Percentiles rank a stretch among this genome's conserved stretches.
These are phyloP conservation scores for Cynara cardunculus DNA, from an alignment of 129 eudicot species.

Conservation along the genomic window DNA sequence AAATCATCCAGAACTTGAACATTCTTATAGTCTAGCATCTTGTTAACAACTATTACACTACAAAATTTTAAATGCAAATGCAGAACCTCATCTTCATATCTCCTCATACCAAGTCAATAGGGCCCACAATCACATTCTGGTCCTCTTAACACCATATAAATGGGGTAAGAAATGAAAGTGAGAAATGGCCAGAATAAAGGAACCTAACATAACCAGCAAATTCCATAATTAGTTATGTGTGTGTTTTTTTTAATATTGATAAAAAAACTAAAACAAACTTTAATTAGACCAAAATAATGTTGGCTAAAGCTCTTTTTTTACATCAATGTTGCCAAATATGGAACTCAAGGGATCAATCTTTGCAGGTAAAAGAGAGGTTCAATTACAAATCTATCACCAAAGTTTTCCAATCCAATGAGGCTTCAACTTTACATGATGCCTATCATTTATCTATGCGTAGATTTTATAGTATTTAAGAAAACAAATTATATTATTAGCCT, in stretches of 20 bases:
- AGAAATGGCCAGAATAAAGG: too few species aligned
- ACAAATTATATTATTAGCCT: neutral
- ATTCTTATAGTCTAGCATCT: neutral
- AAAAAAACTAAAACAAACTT: too few species aligned
- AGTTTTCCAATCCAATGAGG: neutral
- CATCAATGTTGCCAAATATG: too few species aligned
- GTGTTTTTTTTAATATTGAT: neutral
- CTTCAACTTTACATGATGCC: neutral
- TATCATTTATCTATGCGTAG: neutral
- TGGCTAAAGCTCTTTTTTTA: too few species aligned
- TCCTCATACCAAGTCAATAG: too few species aligned
- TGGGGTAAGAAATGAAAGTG: too few species aligned
- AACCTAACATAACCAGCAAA: neutral
- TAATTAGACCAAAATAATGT: too few species aligned
- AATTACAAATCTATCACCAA: neutral
- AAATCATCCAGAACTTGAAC: neutral
- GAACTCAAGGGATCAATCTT: too few species aligned
- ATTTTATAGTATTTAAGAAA: too few species aligned
- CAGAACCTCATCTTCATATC: neutral
- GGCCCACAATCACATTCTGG: too few species aligned
- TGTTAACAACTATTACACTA: neutral
- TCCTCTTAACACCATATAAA: too few species aligned
- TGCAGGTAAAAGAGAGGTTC: too few species aligned
- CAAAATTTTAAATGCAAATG: neutral
- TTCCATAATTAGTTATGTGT: neutral